Evolutionary conservation across 129 eudicot species (phyloP), one percentile per base, ranked within the genome.

Genomic region (Kitagawia praeruptora): DNA sequence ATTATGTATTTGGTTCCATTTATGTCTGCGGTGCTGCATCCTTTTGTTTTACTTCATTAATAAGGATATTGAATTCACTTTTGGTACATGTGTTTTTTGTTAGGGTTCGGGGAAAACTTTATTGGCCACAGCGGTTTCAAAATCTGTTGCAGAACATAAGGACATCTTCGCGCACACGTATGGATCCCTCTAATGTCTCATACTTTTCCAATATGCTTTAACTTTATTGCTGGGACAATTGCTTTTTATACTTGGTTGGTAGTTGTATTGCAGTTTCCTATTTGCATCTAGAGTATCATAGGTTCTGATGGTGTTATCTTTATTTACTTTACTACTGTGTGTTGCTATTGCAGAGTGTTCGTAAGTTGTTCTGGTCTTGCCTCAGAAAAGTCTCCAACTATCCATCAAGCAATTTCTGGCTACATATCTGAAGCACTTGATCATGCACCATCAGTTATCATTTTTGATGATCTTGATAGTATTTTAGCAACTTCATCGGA

Each of bases 51-150:
- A 13, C 4, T 8, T 41, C 12, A 16, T 18, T 6, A 13, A 28
- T 45, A 75, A 25, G 77, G 31, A 75, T 75, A 25, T 13, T 64
- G 21, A 34, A 61, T 5, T 48, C 18, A 37, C 40, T 23, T 81
- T 54, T 58, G 49, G 66, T 16, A 16, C 27, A 40, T 42, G 3
- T 75, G 21, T 70, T n/a, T 48, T 75, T 73, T 85, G 75, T 31
- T 61, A 93, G 95, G 99, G 99, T 83, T 96, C 99, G 56, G 99
- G 99, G 74, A 96, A 96, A 87, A 89, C 98, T 58, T 86, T 90
- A 79, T 82, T 96, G 80, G 97, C 99, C 74, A 80, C 90, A 72
- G 91, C 89, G 80, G 92, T 87, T 78, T 93, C 98, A 76, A 92
- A 85, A 82, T 89, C 87, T 42, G 77, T 92, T 76, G 88, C 91